These are phyloP conservation scores for Diplodia corticola DNA, from an alignment of 2,329 filamentous ascomycete genomes.

Conservation along the genomic window DNA sequence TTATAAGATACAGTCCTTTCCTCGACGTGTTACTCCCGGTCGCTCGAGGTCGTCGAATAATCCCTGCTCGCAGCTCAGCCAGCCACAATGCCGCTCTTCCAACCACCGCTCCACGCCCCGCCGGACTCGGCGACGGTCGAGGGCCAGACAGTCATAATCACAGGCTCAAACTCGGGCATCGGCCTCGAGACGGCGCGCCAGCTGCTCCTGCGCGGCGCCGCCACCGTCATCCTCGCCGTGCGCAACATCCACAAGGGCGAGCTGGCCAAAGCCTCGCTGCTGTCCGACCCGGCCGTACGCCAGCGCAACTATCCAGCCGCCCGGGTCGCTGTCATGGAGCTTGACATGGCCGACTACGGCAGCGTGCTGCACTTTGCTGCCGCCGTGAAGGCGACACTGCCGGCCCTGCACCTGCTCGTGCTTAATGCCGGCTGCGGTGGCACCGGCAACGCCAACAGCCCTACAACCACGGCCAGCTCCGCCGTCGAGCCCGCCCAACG, in stretches of 20 bases:
- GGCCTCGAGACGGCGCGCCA: constrained; percentile 23
- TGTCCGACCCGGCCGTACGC: constrained; percentile 1
- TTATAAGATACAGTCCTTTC: not conserved
- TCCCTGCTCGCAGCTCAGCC: not conserved
- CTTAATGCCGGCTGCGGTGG: not conserved
- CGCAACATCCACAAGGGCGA: constrained; percentile 3
- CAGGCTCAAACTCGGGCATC: constrained; percentile 27
- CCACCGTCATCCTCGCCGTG: not conserved
- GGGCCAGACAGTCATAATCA: constrained; percentile 25
- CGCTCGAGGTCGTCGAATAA: not conserved
- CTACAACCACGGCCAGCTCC: no score
- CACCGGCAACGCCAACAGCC: not conserved
- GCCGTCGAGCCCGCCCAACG: not conserved
- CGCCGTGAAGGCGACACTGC: not conserved
- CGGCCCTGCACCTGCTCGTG: not conserved
- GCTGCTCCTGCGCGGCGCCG: not conserved
- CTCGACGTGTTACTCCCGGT: not conserved
- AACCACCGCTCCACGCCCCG: not conserved
- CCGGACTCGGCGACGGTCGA: not conserved
- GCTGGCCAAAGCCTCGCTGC: not conserved
- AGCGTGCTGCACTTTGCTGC: not conserved
- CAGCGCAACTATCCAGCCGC: not conserved
- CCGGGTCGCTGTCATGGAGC: not conserved
- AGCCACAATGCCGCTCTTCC: constrained; percentile 10
- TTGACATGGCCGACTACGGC: constrained; percentile 1